Percentiles rank a stretch among this genome's conserved stretches.
Conservation (phyloP, 495 filamentous ascomycete genomes). For the Glutinoglossum americanum region DNA sequence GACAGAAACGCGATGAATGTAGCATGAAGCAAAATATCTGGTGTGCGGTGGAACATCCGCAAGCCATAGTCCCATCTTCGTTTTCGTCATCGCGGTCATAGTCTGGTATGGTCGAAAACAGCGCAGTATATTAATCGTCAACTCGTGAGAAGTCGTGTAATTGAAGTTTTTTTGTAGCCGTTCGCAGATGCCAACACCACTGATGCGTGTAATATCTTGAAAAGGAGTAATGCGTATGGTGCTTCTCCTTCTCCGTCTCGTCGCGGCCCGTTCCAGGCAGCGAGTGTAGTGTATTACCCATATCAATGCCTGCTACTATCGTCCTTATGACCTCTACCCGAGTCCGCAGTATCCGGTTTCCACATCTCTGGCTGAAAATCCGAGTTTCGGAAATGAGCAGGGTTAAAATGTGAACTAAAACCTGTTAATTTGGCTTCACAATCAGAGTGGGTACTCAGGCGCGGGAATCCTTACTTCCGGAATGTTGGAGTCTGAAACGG, state of each 20-base stretch:
- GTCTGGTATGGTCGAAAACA: conserved; percentile 1
- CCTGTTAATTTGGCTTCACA: conserved; percentile 28
- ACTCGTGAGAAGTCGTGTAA: conserved; percentile 1
- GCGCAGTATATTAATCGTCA: conserved; percentile 1
- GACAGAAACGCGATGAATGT: neutral
- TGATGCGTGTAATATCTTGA: conserved; percentile 1
- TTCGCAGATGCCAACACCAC: conserved; percentile 1
- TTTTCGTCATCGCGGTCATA: neutral
- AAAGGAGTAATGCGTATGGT: neutral
- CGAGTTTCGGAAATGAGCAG: conserved; percentile 62
- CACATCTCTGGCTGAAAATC: conserved; percentile 59
- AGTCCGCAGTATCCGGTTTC: conserved; percentile 3
- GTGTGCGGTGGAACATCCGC: neutral
- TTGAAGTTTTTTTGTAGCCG: neutral
- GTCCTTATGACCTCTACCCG: neutral
- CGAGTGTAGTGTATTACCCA: neutral
- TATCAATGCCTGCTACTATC: neutral
- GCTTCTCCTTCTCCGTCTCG: neutral
- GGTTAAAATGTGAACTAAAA: conserved; percentile 46
- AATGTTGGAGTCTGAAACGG: conserved; percentile 12
- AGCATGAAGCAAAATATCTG: neutral
- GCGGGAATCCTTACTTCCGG: conserved; percentile 7
- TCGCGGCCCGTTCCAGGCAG: neutral
- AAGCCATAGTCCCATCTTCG: neutral
- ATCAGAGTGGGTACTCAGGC: conserved; percentile 21